Evolutionary conservation across 768 basidiomycete genomes (phyloP).

Genomic region (Trametes maxima): DNA sequence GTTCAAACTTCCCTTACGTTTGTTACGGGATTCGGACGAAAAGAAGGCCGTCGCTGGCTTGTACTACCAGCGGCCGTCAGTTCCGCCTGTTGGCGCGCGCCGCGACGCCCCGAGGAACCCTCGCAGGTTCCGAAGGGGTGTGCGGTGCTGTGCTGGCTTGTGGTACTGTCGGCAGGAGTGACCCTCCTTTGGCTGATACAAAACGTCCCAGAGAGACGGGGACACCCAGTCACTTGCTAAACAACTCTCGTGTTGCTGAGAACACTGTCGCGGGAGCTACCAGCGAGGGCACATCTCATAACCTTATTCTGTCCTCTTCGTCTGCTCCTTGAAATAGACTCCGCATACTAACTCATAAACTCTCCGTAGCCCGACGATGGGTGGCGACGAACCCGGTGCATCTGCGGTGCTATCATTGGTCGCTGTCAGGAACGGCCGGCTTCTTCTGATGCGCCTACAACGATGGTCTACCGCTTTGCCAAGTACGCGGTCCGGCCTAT

Average conservation of each 20-base stretch:
- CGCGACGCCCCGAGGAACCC: conserved; percentile 50
- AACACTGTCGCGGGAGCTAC: conserved; percentile 85
- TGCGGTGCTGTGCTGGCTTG: conserved; percentile 27
- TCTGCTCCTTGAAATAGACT: conserved; percentile 8
- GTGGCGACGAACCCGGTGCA: conserved; percentile 69
- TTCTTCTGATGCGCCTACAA: conserved; percentile 31
- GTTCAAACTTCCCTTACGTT: neutral
- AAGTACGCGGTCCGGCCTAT: conserved; percentile 62
- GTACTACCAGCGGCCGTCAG: conserved; percentile 61
- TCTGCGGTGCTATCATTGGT: conserved; percentile 84
- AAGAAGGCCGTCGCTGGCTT: conserved; percentile 92
- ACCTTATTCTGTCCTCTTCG: conserved; percentile 22
- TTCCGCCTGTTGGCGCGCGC: conserved; percentile 25
- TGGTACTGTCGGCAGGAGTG: conserved; percentile 37
- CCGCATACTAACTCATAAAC: conserved; percentile 3
- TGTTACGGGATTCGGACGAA: conserved; percentile 54
- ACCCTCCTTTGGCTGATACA: conserved; percentile 84
- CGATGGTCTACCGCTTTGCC: conserved; percentile 65
- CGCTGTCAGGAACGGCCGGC: conserved; percentile 57
- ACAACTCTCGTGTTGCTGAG: conserved; percentile 86
- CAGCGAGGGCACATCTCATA: conserved; percentile 68
- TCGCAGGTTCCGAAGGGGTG: conserved; percentile 52
- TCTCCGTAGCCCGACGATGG: conserved; percentile 55
- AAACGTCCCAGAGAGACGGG: conserved; percentile 77
- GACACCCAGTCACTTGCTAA: conserved; percentile 49